Percentiles rank a stretch among this genome's conserved stretches.
These are phyloP conservation scores for Penicillium sp. DNA, from an alignment of 2,329 filamentous ascomycete genomes.

Conservation along the genomic window DNA sequence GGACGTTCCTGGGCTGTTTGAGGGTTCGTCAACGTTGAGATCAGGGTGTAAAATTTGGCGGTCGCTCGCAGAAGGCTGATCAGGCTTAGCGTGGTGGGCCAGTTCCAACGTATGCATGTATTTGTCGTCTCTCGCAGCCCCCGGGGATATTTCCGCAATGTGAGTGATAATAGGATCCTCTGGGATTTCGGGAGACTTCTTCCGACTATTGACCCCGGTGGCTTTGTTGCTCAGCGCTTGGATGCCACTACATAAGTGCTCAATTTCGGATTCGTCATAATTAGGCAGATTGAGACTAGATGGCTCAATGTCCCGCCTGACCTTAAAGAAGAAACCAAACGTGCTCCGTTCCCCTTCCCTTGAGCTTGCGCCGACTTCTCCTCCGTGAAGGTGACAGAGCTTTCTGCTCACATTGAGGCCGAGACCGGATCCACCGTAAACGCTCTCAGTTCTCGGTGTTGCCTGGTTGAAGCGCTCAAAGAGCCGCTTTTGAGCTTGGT, in stretches of 20 bases:
- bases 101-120: slow-evolving; percentile 11
- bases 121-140: slow-evolving; percentile 1
- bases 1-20: not conserved
- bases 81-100: slow-evolving; percentile 1
- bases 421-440: slow-evolving; percentile 76
- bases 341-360: slow-evolving; percentile 57
- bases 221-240: slow-evolving; percentile 20
- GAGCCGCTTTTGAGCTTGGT: slow-evolving; percentile 69
- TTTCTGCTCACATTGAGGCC: slow-evolving; percentile 77
- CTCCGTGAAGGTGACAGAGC: slow-evolving; percentile 77
- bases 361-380: slow-evolving; percentile 70
- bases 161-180: slow-evolving; percentile 12
- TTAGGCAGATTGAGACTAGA: not conserved
- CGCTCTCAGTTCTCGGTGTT: slow-evolving; percentile 70
- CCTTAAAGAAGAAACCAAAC: slow-evolving; percentile 60
- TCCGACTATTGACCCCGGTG: slow-evolving; percentile 10
- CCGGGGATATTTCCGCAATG: slow-evolving; percentile 9
- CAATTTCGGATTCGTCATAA: slow-evolving; percentile 3
- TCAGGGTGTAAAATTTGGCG: not conserved
- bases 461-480: slow-evolving; percentile 80
- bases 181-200: slow-evolving; percentile 13
- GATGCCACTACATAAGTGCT: slow-evolving; percentile 19
- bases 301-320: slow-evolving; percentile 25
- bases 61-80: not conserved
- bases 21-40: not conserved